Conservation (phyloP, 1,284 basidiomycete species). For the Ceratobasidium sp. region DNA sequence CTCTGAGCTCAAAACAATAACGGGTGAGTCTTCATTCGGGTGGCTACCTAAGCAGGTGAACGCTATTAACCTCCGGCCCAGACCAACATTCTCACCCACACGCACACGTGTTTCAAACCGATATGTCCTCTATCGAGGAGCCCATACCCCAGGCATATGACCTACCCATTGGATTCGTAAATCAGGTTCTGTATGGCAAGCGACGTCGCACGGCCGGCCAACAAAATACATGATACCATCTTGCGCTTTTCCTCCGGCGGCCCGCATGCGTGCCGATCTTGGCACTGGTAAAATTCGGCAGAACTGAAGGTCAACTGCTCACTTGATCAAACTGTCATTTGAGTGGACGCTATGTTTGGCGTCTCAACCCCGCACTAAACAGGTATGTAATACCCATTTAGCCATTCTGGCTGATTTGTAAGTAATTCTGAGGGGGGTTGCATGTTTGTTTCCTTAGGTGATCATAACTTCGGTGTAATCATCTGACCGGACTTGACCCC, state of each 20-base stretch:
- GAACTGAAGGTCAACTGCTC: slow-evolving; percentile 21
- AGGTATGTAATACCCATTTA: slow-evolving; percentile 15
- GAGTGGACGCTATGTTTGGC: neutral
- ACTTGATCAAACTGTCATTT: neutral
- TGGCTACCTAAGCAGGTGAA: slow-evolving; percentile 51
- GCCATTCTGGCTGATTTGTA: neutral
- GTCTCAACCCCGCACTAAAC: neutral
- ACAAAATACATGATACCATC: neutral
- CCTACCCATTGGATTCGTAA: slow-evolving; percentile 83
- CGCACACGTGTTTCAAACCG: slow-evolving; percentile 55
- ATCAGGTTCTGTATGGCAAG: slow-evolving; percentile 69
- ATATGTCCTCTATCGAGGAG: slow-evolving; percentile 60
- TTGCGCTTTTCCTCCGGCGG: slow-evolving; percentile 1
- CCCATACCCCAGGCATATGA: slow-evolving; percentile 76
- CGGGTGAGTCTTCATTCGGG: slow-evolving; percentile 60
- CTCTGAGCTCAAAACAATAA: slow-evolving; percentile 70
- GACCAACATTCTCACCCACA: slow-evolving; percentile 38
- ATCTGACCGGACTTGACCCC: neutral
- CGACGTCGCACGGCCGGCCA: slow-evolving; percentile 28
- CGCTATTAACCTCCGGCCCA: slow-evolving; percentile 2
- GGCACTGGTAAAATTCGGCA: slow-evolving; percentile 22
- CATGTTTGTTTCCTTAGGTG: neutral
- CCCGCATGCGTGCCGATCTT: slow-evolving; percentile 8
- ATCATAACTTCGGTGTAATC: neutral
- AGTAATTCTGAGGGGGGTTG: neutral